phyloP scores from a whole-genome alignment of 208 protist species.

The Leishmania tropica region DNA sequence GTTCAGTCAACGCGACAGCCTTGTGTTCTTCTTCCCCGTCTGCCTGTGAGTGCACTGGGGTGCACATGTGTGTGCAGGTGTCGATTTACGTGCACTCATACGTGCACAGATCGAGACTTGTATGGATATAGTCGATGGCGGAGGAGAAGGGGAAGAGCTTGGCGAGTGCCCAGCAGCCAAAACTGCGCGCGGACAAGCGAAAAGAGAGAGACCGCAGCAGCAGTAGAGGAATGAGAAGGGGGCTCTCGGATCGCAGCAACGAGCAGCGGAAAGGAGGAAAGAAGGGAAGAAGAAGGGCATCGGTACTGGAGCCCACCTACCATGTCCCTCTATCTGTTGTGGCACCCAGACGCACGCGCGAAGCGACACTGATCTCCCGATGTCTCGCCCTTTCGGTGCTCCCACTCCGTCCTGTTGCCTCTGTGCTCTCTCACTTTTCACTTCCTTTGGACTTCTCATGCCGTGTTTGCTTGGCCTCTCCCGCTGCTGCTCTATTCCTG shows the following conservation, averaged over 20 bases:
- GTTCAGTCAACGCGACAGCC: not conserved
- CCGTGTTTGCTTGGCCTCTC: too few relatives aligned
- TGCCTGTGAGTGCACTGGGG: not conserved
- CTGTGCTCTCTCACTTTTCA: too few relatives aligned
- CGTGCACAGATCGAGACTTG: not conserved
- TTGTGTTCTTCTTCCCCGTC: not conserved
- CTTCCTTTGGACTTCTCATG: too few relatives aligned
- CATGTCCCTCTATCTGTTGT: too few relatives aligned
- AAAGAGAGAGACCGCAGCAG: not conserved
- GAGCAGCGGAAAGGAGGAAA: too few relatives aligned
- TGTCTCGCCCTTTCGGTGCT: too few relatives aligned
- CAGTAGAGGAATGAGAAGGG: not conserved
- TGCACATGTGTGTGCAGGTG: not conserved
- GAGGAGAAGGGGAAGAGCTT: not conserved
- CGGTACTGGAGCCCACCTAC: too few relatives aligned
- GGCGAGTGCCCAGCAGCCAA: not conserved
- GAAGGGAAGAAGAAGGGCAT: too few relatives aligned
- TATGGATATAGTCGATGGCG: not conserved
- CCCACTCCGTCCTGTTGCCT: too few relatives aligned
- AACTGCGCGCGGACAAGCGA: not conserved
- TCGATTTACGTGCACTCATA: not conserved
- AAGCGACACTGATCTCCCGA: too few relatives aligned
- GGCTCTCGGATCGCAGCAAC: not conserved
- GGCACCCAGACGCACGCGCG: too few relatives aligned
- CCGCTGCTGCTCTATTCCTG: too few relatives aligned